Evolutionary conservation across 805 yeast genomes (phyloP), one percentile per base, ranked within the genome.

Genomic region (Torulaspora franciscae): DNA sequence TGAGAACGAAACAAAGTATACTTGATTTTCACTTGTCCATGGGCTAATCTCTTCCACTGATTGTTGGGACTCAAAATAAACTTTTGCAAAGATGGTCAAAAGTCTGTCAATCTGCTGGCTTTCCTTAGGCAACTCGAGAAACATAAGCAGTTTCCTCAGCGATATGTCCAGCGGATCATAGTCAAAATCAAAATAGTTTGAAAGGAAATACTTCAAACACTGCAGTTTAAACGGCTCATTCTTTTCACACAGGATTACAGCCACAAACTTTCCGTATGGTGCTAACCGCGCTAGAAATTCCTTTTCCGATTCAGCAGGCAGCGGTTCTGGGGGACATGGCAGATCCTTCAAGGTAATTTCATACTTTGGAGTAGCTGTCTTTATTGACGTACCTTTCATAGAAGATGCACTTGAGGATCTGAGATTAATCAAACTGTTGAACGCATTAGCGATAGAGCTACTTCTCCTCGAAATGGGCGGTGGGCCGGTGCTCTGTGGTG

Each of bases 41-140:
- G 55, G 42, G 26, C 50, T 48, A 33, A 32, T 43, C 5, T 29
- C 40, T 5, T 34, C 41, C 26, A 30, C 28, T 15, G 48, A 30
- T 15, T 29, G 35, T 43, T 63, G 61, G 15, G 51, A 72, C 24
- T 64, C 57, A 47, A 70, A 71, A 59, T 79, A 85, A 19, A 74
- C 70, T 24, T 56, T 58, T 7, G 85, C 74, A 61, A 85, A 81
- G 26, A 73, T 73, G 42, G 75, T 76, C 32, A 85, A 64, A 3
- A 82, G 72, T 37, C 89, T 68, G 54, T 85, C 91, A 40, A 85
- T 84, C 56, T 85, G 90, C 58, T 84, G 91, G 0, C 87, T 69
- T 56, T 85, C 93, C 49, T 71, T 74, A 0, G 93, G 93, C 22
- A 85, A 64, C 43, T 78, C 77, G 45, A 79, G 72, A 38, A 72